These are phyloP conservation scores for Lentinula guzmanii DNA, from an alignment of 768 basidiomycete species.

Conservation along the genomic window DNA sequence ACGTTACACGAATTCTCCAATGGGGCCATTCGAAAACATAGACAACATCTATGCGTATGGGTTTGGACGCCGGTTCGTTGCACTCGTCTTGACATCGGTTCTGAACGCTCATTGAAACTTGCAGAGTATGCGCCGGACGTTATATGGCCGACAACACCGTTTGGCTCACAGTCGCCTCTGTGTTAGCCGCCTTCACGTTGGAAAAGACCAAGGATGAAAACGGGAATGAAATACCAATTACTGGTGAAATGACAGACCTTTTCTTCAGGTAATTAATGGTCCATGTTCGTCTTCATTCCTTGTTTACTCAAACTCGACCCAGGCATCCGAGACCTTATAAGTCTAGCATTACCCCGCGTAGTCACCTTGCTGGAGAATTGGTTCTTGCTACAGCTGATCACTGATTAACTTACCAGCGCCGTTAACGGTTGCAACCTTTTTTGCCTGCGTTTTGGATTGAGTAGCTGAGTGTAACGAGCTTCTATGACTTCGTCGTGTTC, in stretches of 20 bases:
- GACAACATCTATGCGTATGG: neutral
- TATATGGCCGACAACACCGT: neutral
- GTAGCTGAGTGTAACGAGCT: too few relatives aligned
- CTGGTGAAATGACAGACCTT: neutral
- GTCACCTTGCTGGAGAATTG: neutral
- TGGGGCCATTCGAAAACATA: neutral
- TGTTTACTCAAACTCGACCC: neutral
- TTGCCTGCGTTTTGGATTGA: too few relatives aligned
- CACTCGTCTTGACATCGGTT: neutral
- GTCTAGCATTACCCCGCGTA: neutral
- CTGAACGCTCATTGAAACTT: neutral
- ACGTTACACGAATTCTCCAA: constrained; percentile 12
- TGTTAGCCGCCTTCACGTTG: neutral
- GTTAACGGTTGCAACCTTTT: too few relatives aligned
- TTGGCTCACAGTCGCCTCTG: neutral
- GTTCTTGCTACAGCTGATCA: neutral
- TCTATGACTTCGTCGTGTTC: too few relatives aligned
- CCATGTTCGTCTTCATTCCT: neutral
- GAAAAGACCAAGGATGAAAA: neutral
- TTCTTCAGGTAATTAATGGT: neutral
- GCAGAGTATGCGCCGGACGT: constrained; percentile 1
- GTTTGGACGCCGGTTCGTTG: neutral
- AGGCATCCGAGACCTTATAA: constrained; percentile 2
- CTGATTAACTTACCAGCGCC: neutral
- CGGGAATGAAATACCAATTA: neutral